Conservation (phyloP, 2,329 filamentous ascomycete species). For the Fusarium staphyleae region DNA sequence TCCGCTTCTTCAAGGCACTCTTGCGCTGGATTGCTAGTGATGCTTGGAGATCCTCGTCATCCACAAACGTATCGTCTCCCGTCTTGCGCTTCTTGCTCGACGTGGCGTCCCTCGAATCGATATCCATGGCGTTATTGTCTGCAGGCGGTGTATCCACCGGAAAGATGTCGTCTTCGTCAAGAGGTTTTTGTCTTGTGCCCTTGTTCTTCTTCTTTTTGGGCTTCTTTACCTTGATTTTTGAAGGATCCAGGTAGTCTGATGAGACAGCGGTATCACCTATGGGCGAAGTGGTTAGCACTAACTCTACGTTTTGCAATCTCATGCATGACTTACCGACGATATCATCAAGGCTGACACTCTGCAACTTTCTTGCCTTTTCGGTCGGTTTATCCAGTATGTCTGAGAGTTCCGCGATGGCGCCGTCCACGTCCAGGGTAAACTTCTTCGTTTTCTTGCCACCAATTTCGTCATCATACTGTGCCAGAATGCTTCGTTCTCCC, state of each 20-base stretch:
- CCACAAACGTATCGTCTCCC: conserved; percentile 75
- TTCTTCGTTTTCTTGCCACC: conserved; percentile 86
- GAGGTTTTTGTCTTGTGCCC: conserved; percentile 71
- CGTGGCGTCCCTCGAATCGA: conserved; percentile 65
- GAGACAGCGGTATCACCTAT: conserved; percentile 48
- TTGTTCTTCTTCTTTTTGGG: conserved; percentile 93
- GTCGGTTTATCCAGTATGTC: conserved; percentile 61
- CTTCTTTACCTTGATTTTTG: conserved; percentile 92
- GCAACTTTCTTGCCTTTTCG: conserved; percentile 66
- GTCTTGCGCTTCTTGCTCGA: conserved; percentile 68
- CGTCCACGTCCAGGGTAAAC: conserved; percentile 85
- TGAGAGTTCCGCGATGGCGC: conserved; percentile 70
- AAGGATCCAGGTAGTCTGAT: conserved; percentile 88
- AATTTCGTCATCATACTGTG: conserved; percentile 96
- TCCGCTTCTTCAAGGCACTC: conserved; percentile 88
- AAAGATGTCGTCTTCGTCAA: conserved; percentile 69
- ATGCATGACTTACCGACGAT: conserved; percentile 57
- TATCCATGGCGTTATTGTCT: conserved; percentile 71
- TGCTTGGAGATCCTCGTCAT: conserved; percentile 92
- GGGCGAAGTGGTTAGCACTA: conserved; percentile 15
- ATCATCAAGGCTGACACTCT: conserved; percentile 83
- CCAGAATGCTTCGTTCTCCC: conserved; percentile 72
- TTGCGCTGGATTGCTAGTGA: conserved; percentile 83
- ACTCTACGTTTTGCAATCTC: not conserved
- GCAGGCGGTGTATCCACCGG: conserved; percentile 48